phyloP scores from a whole-genome alignment of 2,329 filamentous ascomycete species.

The Plectosphaerella sp. region DNA sequence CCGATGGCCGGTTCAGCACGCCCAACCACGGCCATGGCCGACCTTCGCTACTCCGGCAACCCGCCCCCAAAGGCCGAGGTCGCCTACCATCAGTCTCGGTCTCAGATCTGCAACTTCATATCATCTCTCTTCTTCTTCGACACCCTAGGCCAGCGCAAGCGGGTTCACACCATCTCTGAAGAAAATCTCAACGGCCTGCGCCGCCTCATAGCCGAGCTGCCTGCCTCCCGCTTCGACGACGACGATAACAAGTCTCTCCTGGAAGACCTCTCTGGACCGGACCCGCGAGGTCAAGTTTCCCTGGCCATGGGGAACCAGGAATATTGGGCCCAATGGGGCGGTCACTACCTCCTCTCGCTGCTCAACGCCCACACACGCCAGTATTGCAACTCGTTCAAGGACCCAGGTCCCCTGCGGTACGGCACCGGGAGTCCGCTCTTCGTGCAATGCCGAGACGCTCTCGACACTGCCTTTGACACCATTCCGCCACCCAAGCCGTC shows the following conservation, averaged over 20 bases:
- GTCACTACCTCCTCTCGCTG: slow-evolving; percentile 53
- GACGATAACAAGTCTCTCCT: slow-evolving; percentile 39
- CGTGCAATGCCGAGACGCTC: slow-evolving; percentile 37
- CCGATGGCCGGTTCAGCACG: not conserved
- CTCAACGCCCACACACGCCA: slow-evolving; percentile 53
- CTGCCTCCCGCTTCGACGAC: slow-evolving; percentile 29
- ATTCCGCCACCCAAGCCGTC: slow-evolving; percentile 39
- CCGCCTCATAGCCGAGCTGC: slow-evolving; percentile 25
- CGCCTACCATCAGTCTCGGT: slow-evolving; percentile 49
- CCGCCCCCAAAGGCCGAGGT: slow-evolving; percentile 21
- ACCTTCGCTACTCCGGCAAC: slow-evolving; percentile 2
- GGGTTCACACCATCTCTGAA: not conserved
- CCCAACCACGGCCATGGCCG: slow-evolving; percentile 1
- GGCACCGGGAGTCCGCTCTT: slow-evolving; percentile 48
- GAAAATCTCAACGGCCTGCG: slow-evolving; percentile 17
- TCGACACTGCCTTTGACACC: slow-evolving; percentile 45
- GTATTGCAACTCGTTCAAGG: slow-evolving; percentile 59
- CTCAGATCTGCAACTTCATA: slow-evolving; percentile 45
- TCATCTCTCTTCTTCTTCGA: slow-evolving; percentile 36
- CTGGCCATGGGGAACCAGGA: slow-evolving; percentile 35
- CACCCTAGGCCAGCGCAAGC: slow-evolving; percentile 29
- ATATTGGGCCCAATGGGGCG: slow-evolving; percentile 48
- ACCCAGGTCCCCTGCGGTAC: slow-evolving; percentile 52
- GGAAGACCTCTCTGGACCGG: slow-evolving; percentile 39
- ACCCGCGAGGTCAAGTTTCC: slow-evolving; percentile 43